phyloP scores from a whole-genome alignment of 1,284 basidiomycete species.

The Marasmius oreades region DNA sequence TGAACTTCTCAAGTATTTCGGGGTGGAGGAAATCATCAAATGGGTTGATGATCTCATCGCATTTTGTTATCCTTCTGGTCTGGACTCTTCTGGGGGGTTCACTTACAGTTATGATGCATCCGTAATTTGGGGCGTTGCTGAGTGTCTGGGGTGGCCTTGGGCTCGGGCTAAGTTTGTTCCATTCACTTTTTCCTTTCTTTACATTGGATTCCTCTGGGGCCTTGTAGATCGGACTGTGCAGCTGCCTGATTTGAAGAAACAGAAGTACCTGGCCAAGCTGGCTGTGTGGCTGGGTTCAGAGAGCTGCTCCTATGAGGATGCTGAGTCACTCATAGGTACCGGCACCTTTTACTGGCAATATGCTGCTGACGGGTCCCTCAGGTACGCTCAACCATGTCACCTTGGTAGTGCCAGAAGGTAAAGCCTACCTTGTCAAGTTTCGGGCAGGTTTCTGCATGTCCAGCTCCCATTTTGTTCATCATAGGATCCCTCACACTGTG shows the following conservation, averaged over 20 bases:
- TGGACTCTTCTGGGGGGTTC: neutral
- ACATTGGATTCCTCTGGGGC: slow-evolving; percentile 39
- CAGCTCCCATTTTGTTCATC: neutral
- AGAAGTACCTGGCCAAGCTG: slow-evolving; percentile 6
- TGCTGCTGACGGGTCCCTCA: too few relatives aligned
- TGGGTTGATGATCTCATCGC: slow-evolving; percentile 37
- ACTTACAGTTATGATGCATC: slow-evolving; percentile 12
- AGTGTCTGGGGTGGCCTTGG: slow-evolving; percentile 28
- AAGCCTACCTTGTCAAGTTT: slow-evolving; percentile 5
- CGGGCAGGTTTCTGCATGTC: slow-evolving; percentile 4
- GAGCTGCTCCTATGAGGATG: neutral
- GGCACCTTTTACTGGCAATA: too few relatives aligned
- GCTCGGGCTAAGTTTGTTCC: slow-evolving; percentile 23
- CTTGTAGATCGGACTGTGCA: slow-evolving; percentile 23
- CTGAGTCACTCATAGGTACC: slow-evolving; percentile 6
- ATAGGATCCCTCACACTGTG: slow-evolving; percentile 13
- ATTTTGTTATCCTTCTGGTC: slow-evolving; percentile 14
- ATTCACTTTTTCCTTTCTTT: slow-evolving; percentile 27
- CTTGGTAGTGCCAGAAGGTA: slow-evolving; percentile 6
- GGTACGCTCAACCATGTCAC: slow-evolving; percentile 19
- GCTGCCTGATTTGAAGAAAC: slow-evolving; percentile 25
- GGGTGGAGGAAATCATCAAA: slow-evolving; percentile 25
- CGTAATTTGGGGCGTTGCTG: slow-evolving; percentile 18
- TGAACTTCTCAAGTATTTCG: neutral
- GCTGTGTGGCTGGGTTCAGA: neutral